These are phyloP conservation scores for Blastocystis hominis DNA, from an alignment of 352 stramenopile species.

Conservation along the genomic window DNA sequence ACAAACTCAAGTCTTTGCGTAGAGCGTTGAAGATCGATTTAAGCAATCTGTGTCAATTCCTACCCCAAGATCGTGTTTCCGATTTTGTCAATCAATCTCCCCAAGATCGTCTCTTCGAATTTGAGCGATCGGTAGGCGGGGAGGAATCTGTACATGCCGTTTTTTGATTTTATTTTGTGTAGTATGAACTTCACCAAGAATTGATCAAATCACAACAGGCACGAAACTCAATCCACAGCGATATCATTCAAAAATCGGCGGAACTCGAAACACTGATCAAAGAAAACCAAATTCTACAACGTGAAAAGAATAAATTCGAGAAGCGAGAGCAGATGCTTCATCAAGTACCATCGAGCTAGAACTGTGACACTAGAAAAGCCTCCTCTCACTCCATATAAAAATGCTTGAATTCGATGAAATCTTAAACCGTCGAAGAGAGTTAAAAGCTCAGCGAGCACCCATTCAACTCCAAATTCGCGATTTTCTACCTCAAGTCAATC, in stretches of 20 bases:
- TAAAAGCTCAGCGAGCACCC: neutral
- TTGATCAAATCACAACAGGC: conserved; percentile 38
- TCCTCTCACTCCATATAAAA: conserved; percentile 19
- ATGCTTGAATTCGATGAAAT: conserved; percentile 18
- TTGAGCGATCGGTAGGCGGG: conserved; percentile 33
- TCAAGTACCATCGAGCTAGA: neutral
- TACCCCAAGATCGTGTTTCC: conserved; percentile 88
- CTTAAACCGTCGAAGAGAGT: neutral
- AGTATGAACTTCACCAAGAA: conserved; percentile 23
- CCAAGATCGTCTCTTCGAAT: conserved; percentile 15
- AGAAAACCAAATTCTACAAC: conserved; percentile 65
- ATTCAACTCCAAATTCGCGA: neutral
- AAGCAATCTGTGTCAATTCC: conserved; percentile 94
- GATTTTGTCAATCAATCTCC: conserved; percentile 64
- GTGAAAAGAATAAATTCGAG: conserved; percentile 37
- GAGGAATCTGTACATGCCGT: neutral
- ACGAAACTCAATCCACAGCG: neutral
- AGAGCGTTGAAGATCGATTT: conserved; percentile 82
- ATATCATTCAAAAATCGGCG: neutral
- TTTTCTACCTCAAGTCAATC: neutral
- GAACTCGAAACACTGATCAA: conserved; percentile 66
- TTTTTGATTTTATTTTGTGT: neutral
- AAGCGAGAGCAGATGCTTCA: neutral
- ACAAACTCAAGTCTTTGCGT: conserved; percentile 70
- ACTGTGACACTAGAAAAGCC: neutral